These are phyloP conservation scores for Wickerhamiella siamensis DNA, from an alignment of 805 yeast species.

Conservation along the genomic window DNA sequence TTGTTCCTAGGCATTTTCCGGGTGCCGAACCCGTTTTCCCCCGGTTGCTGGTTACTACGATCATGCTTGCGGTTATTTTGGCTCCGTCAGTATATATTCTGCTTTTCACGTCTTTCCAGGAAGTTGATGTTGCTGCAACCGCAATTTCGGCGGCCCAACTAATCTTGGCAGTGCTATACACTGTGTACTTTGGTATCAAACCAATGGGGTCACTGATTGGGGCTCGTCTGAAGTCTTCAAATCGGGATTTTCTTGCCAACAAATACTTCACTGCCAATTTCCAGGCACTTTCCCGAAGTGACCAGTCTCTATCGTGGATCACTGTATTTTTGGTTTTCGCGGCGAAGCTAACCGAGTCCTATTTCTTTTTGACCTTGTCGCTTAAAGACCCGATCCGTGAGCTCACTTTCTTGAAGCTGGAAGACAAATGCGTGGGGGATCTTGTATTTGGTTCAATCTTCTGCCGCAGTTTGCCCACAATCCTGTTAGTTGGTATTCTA, in stretches of 20 bases:
- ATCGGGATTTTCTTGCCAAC: constrained; percentile 33
- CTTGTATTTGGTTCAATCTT: constrained; percentile 35
- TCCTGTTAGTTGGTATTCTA: constrained; percentile 40
- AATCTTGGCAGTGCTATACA: constrained; percentile 37
- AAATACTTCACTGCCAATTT: constrained; percentile 47
- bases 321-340: constrained; percentile 55
- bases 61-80: constrained; percentile 31
- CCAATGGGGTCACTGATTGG: constrained; percentile 48
- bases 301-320: constrained; percentile 47
- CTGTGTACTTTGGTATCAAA: constrained; percentile 42
- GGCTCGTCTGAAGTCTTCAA: constrained; percentile 17
- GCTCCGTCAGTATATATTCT: constrained; percentile 14
- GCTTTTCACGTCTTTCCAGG: constrained; percentile 11
- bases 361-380: constrained; percentile 61
- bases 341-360: constrained; percentile 62
- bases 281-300: constrained; percentile 37
- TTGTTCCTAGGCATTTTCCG: constrained; percentile 60
- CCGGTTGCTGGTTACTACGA: constrained; percentile 32
- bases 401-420: constrained; percentile 39
- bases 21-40: constrained; percentile 49
- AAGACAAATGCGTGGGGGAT: constrained; percentile 49
- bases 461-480: constrained; percentile 42
- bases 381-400: constrained; percentile 62
- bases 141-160: constrained; percentile 42
- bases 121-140: constrained; percentile 5